These are phyloP conservation scores for Castanopsis chinensis DNA, from an alignment of 306 rosid species.

Conservation along the genomic window DNA sequence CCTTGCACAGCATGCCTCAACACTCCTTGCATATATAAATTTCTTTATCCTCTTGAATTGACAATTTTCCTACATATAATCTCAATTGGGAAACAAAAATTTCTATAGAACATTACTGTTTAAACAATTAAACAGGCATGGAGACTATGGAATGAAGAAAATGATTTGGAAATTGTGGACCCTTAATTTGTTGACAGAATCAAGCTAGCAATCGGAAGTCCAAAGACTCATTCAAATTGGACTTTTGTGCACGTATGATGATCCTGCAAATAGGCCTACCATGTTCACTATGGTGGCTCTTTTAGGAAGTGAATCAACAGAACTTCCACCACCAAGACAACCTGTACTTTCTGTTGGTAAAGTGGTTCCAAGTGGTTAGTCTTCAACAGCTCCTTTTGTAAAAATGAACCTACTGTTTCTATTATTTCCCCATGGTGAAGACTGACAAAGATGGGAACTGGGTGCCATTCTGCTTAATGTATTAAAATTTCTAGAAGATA, in stretches of 20 bases:
- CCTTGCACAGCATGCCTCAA: constrained; percentile 28
- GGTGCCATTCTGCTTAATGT: too few relatives aligned
- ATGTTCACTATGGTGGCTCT: constrained; percentile 45
- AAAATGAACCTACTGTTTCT: constrained; percentile 26
- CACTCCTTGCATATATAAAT: constrained; percentile 34
- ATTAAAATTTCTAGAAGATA: too few relatives aligned
- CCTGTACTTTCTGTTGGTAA: constrained; percentile 44
- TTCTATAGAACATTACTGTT: neutral
- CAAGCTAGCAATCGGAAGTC: constrained; percentile 20
- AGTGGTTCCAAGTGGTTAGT: constrained; percentile 2
- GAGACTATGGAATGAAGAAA: constrained; percentile 53
- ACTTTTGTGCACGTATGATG: constrained; percentile 56
- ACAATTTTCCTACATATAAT: neutral
- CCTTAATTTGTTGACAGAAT: constrained; percentile 25
- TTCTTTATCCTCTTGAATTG: neutral
- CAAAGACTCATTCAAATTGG: constrained; percentile 44
- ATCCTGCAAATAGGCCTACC: constrained; percentile 48
- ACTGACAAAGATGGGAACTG: too few relatives aligned
- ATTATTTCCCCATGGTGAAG: constrained; percentile 22
- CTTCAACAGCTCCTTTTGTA: constrained; percentile 28
- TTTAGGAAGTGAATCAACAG: constrained; percentile 34
- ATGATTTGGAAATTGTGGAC: constrained; percentile 38
- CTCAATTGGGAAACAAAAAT: neutral
- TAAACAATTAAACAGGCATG: constrained; percentile 38
- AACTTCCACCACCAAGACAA: constrained; percentile 43